Percentiles rank a stretch among this genome's conserved stretches.
Conservation (phyloP, 305 asterid genomes). For the Solanum hybrid region DNA sequence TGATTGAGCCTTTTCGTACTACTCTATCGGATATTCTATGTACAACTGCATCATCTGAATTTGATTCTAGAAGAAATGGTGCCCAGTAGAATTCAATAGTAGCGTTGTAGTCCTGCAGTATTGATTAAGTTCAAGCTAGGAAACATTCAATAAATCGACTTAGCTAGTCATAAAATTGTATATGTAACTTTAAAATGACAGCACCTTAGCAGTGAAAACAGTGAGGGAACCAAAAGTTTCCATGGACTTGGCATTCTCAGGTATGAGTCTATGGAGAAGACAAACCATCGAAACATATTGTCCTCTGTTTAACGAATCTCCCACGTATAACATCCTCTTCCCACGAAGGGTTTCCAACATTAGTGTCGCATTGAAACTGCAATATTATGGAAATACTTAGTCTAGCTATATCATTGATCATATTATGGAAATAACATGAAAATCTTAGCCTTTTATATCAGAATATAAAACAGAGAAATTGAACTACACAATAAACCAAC, state of each 20-base stretch:
- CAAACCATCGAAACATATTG: conserved; percentile 22
- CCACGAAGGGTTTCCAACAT: conserved; percentile 22
- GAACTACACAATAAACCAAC: background rate
- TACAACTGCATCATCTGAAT: conserved; percentile 17
- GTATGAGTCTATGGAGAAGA: conserved; percentile 18
- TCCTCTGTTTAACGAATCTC: conserved; percentile 25
- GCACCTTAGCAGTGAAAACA: conserved; percentile 24
- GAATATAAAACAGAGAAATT: background rate
- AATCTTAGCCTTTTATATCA: background rate
- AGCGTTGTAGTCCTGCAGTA: conserved; percentile 18
- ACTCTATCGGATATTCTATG: conserved; percentile 17
- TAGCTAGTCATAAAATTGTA: background rate
- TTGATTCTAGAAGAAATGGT: conserved; percentile 26
- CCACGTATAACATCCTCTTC: conserved; percentile 23
- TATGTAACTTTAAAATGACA: background rate
- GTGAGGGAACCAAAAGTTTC: conserved; percentile 12
- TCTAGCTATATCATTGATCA: background rate
- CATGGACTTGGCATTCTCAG: conserved; percentile 21
- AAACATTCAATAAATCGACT: background rate
- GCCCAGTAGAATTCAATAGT: conserved; percentile 28
- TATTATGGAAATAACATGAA: background rate
- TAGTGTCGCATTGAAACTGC: conserved; percentile 20
- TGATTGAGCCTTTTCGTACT: conserved; percentile 22
- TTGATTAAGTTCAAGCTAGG: background rate
- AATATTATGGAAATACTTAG: background rate